Conservation (phyloP, 352 stramenopile species). For the Thraustochytrium striatum region DNA sequence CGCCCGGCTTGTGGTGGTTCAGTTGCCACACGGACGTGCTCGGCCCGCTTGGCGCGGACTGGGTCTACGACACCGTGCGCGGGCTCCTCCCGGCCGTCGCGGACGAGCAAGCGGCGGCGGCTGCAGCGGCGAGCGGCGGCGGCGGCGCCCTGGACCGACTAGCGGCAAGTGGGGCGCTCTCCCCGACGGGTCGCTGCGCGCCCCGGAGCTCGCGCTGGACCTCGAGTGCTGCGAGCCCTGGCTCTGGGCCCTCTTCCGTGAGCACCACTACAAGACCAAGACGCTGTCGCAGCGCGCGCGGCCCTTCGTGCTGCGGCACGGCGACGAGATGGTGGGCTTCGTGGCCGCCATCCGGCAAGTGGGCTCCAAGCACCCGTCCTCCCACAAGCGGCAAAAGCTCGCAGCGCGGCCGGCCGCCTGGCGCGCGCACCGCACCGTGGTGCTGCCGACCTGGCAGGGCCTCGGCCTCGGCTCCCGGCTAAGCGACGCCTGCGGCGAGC, state of each 20-base stretch:
- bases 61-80: conserved; percentile 23
- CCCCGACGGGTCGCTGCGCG: neutral
- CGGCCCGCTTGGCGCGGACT: neutral
- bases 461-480: conserved; percentile 38
- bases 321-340: conserved; percentile 30
- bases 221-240: conserved; percentile 18
- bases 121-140: neutral
- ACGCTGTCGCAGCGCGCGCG: neutral
- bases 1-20: neutral
- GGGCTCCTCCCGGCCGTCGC: neutral
- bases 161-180: neutral
- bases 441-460: conserved; percentile 44
- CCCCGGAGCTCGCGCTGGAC: neutral
- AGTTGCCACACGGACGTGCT: conserved; percentile 28
- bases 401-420: neutral
- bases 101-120: neutral
- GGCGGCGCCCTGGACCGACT: neutral
- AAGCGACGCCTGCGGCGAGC: conserved; percentile 25
- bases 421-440: conserved; percentile 37
- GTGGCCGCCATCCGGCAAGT: conserved; percentile 44
- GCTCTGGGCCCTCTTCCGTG: conserved; percentile 39
- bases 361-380: neutral
- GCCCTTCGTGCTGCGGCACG: conserved; percentile 28
- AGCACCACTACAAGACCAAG: conserved; percentile 50
- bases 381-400: neutral